phyloP scores from a whole-genome alignment of 768 basidiomycete species.

The Jaapia argillacea region DNA sequence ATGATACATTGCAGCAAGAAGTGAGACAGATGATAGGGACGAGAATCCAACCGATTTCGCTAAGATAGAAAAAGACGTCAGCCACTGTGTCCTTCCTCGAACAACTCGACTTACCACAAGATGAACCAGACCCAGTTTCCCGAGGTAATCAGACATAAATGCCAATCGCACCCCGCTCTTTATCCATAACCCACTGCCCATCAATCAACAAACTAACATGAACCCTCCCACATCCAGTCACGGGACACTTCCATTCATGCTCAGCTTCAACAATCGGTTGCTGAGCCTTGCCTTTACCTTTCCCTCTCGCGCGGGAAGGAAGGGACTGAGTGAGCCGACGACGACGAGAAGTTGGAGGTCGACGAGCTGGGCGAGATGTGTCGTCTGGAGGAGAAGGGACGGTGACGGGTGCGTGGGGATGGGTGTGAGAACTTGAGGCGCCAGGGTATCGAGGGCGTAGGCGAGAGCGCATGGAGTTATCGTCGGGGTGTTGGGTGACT shows the following conservation, averaged over 20 bases:
- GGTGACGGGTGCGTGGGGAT: neutral
- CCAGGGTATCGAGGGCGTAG: neutral
- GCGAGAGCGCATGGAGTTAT: neutral
- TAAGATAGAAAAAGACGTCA: neutral
- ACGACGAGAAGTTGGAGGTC: neutral
- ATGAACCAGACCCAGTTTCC: neutral
- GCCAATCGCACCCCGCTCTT: neutral
- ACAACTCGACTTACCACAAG: neutral
- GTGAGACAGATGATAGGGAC: neutral
- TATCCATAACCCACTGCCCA: neutral
- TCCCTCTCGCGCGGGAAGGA: neutral
- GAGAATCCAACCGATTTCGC: neutral
- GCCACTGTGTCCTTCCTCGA: neutral
- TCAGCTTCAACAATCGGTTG: neutral
- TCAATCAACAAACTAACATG: neutral
- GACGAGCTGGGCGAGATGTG: neutral
- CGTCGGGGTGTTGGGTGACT: neutral
- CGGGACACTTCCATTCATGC: neutral
- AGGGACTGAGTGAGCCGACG: neutral
- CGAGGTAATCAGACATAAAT: neutral
- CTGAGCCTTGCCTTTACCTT: neutral
- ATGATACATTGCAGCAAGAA: neutral
- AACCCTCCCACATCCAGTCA: neutral
- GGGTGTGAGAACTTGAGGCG: neutral
- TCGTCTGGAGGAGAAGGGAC: neutral